Conservation (phyloP, 192 early-diverging fungal genomes). For the Coemansia sp. region DNA sequence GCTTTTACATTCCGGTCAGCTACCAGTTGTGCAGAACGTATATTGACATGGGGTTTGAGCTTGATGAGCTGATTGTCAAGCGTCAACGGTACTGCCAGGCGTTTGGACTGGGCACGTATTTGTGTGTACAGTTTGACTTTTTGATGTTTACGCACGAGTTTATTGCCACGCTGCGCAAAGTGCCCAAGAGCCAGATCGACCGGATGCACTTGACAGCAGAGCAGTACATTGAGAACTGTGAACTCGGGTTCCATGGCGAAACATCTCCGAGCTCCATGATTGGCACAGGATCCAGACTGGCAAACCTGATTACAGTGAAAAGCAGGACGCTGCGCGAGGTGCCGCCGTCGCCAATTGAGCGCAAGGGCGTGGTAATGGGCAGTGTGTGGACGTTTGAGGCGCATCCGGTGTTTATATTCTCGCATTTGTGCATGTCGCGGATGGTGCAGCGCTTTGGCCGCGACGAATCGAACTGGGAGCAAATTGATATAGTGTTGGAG, state of each 20-base stretch:
- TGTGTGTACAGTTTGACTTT: slow-evolving; percentile 89
- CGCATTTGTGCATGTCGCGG: slow-evolving; percentile 71
- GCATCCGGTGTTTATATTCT: slow-evolving; percentile 55
- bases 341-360: slow-evolving; percentile 72
- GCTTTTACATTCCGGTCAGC: slow-evolving; percentile 85
- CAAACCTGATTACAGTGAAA: neutral
- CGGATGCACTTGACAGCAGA: slow-evolving; percentile 47
- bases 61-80: slow-evolving; percentile 88
- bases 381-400: slow-evolving; percentile 83
- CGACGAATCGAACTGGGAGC: slow-evolving; percentile 79
- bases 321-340: slow-evolving; percentile 55
- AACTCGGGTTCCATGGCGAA: slow-evolving; percentile 16
- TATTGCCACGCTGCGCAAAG: slow-evolving; percentile 77
- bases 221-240: slow-evolving; percentile 14
- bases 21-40: slow-evolving; percentile 83
- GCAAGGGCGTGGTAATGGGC: slow-evolving; percentile 87
- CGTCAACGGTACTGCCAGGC: slow-evolving; percentile 84
- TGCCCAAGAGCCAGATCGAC: slow-evolving; percentile 56
- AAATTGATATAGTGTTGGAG: slow-evolving; percentile 60
- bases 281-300: neutral
- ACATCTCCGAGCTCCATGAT: neutral
- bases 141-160: slow-evolving; percentile 94
- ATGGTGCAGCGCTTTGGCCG: slow-evolving; percentile 89
- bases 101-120: slow-evolving; percentile 82
- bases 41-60: slow-evolving; percentile 77